Conservation (phyloP, 192 early-diverging fungal species). For the Coemansia sp. region DNA sequence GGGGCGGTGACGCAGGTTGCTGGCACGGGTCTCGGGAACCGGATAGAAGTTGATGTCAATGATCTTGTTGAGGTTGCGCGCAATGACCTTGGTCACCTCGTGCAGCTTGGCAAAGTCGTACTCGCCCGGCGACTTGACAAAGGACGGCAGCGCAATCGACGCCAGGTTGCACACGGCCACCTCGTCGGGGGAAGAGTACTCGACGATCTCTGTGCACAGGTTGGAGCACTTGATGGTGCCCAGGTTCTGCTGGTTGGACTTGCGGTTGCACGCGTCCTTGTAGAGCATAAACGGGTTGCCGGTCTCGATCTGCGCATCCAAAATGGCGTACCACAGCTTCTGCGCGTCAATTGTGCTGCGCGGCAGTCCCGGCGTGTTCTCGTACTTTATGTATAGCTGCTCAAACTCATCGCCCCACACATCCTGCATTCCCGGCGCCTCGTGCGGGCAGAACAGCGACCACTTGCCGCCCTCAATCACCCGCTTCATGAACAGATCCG, state of each 20-base stretch:
- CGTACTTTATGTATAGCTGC: slow-evolving; percentile 79
- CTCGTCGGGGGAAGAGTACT: slow-evolving; percentile 93
- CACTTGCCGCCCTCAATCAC: slow-evolving; percentile 93
- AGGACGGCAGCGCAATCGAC: slow-evolving; percentile 85
- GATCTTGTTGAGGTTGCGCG: slow-evolving; percentile 92
- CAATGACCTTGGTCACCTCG: slow-evolving; percentile 81
- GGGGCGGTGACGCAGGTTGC: slow-evolving; percentile 95
- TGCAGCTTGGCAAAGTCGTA: slow-evolving; percentile 88
- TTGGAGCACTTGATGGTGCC: slow-evolving; percentile 99
- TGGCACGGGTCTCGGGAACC: slow-evolving; percentile 77
- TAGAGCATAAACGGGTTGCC: slow-evolving; percentile 98
- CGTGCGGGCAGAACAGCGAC: slow-evolving; percentile 92
- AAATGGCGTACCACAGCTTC: slow-evolving; percentile 94
- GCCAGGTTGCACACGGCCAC: slow-evolving; percentile 98
- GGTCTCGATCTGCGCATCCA: slow-evolving; percentile 96
- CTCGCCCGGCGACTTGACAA: slow-evolving; percentile 64
- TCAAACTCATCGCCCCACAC: slow-evolving; percentile 95
- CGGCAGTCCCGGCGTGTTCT: slow-evolving; percentile 72
- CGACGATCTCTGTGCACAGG: slow-evolving; percentile 97
- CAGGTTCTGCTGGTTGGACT: slow-evolving; percentile 98
- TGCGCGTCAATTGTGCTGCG: slow-evolving; percentile 94
- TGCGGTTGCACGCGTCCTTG: slow-evolving; percentile 99
- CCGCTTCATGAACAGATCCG: slow-evolving; percentile 96
- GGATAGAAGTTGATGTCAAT: slow-evolving; percentile 98
- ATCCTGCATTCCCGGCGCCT: slow-evolving; percentile 86